Conservation (phyloP, 257 asterid genomes). For the Knoxia roxburghii region DNA sequence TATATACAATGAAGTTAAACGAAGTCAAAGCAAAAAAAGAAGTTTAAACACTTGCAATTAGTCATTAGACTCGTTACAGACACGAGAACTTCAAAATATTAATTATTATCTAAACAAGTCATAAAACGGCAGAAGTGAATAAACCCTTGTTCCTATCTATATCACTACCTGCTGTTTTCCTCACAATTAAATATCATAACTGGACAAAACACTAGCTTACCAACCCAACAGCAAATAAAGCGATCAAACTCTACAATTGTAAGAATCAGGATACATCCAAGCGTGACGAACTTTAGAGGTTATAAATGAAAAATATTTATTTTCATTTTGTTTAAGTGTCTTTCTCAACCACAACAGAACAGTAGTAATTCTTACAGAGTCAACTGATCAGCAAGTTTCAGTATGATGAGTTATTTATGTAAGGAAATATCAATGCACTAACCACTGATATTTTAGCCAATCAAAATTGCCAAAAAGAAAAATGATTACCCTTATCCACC, state of each 20-base stretch:
- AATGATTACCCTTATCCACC: not conserved
- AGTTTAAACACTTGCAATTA: not conserved
- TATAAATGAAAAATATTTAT: not conserved
- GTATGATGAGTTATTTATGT: not conserved
- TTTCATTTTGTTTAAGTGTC: not conserved
- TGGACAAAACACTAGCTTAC: not conserved
- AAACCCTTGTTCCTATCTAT: not conserved
- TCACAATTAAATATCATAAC: not conserved
- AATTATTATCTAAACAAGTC: not conserved
- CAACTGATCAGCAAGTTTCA: not conserved
- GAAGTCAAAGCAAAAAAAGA: not conserved
- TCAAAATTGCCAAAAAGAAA: not conserved
- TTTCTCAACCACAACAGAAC: not conserved
- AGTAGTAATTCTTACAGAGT: not conserved
- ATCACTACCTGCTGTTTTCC: not conserved
- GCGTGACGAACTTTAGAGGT: too few relatives aligned
- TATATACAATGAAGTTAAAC: not conserved
- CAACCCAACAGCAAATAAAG: not conserved
- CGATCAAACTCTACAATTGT: not conserved
- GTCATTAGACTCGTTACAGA: not conserved
- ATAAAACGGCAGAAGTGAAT: not conserved
- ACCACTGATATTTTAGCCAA: not conserved
- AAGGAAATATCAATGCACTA: not conserved
- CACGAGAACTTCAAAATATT: too few relatives aligned
- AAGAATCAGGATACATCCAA: not conserved